These are phyloP conservation scores for Vinca minor DNA, from an alignment of 257 asterid species.

Conservation along the genomic window DNA sequence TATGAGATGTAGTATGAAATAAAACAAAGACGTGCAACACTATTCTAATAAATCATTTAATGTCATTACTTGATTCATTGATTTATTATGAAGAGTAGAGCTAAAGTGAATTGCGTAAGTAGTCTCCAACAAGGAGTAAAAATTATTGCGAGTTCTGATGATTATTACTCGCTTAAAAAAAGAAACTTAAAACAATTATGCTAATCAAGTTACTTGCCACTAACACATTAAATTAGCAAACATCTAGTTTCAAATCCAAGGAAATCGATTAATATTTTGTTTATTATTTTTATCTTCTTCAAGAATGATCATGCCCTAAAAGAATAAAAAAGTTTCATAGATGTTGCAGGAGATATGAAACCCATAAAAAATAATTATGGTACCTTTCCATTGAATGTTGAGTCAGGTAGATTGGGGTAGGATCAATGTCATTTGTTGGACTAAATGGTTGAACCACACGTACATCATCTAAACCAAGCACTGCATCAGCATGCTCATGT, in stretches of 20 bases:
- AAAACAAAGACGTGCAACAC: not conserved
- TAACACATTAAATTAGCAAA: not conserved
- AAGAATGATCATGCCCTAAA: not conserved
- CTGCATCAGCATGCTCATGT: conserved; percentile 98
- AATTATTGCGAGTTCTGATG: too few species aligned
- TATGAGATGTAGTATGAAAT: not conserved
- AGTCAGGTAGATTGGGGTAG: conserved; percentile 78
- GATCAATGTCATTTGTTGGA: conserved; percentile 76
- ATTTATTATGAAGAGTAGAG: too few species aligned
- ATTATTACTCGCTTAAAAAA: not conserved
- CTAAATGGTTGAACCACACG: conserved; percentile 90
- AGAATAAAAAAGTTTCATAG: not conserved
- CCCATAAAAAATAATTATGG: not conserved
- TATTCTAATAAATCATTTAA: too few species aligned
- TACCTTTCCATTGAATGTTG: conserved; percentile 84
- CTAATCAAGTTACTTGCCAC: not conserved
- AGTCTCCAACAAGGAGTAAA: too few species aligned
- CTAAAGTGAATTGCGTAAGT: too few species aligned
- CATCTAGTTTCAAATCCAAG: not conserved
- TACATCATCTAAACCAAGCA: conserved; percentile 94
- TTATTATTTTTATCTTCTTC: not conserved
- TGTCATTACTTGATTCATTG: not conserved
- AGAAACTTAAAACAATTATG: not conserved
- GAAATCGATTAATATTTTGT: not conserved
- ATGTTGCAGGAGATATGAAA: not conserved